phyloP scores from a whole-genome alignment of 257 asterid species.

The Fraxinus americana region DNA sequence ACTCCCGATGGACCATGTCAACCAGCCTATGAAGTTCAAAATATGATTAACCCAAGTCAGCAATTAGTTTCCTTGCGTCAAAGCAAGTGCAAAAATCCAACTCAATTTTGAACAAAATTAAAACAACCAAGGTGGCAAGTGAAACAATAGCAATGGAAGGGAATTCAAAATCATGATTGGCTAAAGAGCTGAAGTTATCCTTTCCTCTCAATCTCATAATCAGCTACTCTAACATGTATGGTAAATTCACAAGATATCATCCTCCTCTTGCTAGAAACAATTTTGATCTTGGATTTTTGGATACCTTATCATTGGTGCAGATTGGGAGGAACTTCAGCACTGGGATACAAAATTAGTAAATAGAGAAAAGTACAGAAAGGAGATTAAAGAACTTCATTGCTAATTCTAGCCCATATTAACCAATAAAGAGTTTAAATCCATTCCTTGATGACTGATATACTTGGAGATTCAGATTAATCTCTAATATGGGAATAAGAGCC shows the following conservation, averaged over 20 bases:
- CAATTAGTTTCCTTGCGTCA: conserved; percentile 27
- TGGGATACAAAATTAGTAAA: conserved; percentile 9
- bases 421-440: conserved; percentile 4
- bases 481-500: background rate
- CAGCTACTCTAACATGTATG: background rate
- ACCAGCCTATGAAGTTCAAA: conserved; percentile 60
- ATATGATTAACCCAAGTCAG: conserved; percentile 28
- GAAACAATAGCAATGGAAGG: background rate
- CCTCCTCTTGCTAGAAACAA: background rate
- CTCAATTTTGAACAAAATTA: conserved; percentile 20
- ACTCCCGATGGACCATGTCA: conserved; percentile 89
- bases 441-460: conserved; percentile 5
- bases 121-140: conserved; percentile 12
- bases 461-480: conserved; percentile 13
- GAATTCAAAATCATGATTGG: conserved; percentile 9
- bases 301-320: conserved; percentile 2
- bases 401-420: conserved; percentile 3
- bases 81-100: conserved; percentile 18
- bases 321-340: background rate
- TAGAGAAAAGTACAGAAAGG: background rate
- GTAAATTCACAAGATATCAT: conserved; percentile 16
- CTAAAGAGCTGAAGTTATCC: background rate
- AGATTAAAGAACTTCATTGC: background rate
- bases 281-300: conserved; percentile 12
- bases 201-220: background rate